Evolutionary conservation across 2,329 filamentous ascomycete species (phyloP), one percentile per base, ranked within the genome.

Genomic region (Alternaria rosae): DNA sequence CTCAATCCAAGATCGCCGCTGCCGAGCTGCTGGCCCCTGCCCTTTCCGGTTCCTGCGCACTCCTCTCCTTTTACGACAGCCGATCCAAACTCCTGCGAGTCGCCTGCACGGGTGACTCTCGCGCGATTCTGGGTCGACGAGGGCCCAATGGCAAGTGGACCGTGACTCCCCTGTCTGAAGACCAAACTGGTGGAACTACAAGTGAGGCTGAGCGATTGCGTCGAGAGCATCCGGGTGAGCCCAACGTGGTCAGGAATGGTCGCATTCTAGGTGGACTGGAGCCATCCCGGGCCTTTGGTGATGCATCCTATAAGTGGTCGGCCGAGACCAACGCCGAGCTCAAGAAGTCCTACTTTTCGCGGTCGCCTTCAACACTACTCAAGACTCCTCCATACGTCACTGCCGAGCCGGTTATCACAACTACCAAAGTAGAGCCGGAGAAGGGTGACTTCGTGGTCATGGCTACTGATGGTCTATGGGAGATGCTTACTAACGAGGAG

Each of bases 401-500:
- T 4, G 95, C 95, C 1, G 96, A 99, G 80, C 95, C 95, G 3
- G 86, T 98, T 21, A 88, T 99, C 55, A 98, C 94, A 0, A 97
- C 93, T 1, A 98, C 94, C 47, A 91, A 95, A 78, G 90, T 99
- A 54, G 86, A 94, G 70, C 95, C 95, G 1, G 88, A 92, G 56
- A 92, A 92, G 65, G 94, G 94, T 47, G 95, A 99, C 77, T 99
- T 99, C 73, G 85, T 99, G 12, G 94, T 99, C 64, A 90, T 99
- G 85, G 95, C 95, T 21, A 97, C 95, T 0, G 95, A 99, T 76
- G 95, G 95, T 5, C 85, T 99, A 1, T 99, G 95, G 95, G 95
- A 99, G 81, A 98, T 98, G 95, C 85, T 99, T 64, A 97, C 93
- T 50, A 99, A 98, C 73, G 95, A 99, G 77, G 95, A 99, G 82